These are phyloP conservation scores for Tranzscheliella williamsii DNA, from an alignment of 1,284 basidiomycete species.

Conservation along the genomic window DNA sequence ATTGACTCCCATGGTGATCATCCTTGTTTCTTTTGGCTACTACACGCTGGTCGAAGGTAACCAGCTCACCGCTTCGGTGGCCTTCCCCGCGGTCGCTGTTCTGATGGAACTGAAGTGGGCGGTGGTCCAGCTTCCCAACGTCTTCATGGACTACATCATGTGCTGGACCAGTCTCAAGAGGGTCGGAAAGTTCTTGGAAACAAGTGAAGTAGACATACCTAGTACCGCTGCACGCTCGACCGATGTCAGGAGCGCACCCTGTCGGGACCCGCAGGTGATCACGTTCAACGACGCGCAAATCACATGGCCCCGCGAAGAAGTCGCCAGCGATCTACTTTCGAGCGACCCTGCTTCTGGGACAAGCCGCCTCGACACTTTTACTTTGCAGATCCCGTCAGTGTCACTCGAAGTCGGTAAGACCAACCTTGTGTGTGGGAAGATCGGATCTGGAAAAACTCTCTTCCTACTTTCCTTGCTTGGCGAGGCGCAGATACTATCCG, in stretches of 20 bases:
- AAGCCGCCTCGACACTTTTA: no score
- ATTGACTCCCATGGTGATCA: slow-evolving; percentile 26
- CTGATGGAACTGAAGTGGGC: slow-evolving; percentile 29
- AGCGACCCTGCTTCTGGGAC: no score
- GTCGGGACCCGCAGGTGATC: no score
- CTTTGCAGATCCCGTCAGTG: no score
- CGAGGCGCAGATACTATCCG: slow-evolving; percentile 40
- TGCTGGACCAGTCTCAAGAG: slow-evolving; percentile 76
- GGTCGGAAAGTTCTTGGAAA: slow-evolving; percentile 74
- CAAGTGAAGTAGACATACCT: slow-evolving; percentile 74
- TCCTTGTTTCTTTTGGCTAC: slow-evolving; percentile 28
- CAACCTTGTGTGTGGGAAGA: slow-evolving; percentile 47
- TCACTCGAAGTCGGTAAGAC: slow-evolving; percentile 8
- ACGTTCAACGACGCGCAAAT: no score
- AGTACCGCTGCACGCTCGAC: no score
- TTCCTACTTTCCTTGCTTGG: slow-evolving; percentile 52
- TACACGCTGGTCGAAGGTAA: slow-evolving; percentile 31
- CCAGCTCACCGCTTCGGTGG: slow-evolving; percentile 16
- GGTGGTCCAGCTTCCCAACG: slow-evolving; percentile 23
- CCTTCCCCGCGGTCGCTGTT: slow-evolving; percentile 35
- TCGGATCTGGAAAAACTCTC: slow-evolving; percentile 57
- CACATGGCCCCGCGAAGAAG: no score
- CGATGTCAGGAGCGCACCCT: no score
- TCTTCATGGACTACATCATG: slow-evolving; percentile 62
- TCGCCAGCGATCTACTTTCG: no score